Evolutionary conservation across 148 eudicot species (phyloP), one percentile per base, ranked within the genome.

Genomic region (Silene latifolia): DNA sequence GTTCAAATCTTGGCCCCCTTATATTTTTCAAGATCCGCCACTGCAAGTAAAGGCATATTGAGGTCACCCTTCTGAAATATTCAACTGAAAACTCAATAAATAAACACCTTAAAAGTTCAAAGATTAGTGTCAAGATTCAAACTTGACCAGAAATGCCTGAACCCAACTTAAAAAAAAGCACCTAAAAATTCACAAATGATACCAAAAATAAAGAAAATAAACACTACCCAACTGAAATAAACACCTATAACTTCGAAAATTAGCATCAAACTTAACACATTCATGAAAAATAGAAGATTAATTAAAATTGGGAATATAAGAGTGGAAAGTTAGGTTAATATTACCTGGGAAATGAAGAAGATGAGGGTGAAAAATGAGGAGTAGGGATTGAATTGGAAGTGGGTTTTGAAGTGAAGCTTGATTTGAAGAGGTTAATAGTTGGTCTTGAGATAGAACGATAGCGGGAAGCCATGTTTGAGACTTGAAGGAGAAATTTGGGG

Each of bases 401-500:
- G 68, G 92, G 82, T 74, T 83, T 84, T 7, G 68, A 72, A 7
- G 88, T 8, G 32, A 83, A 67, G 67, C 85, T 75, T 61, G 88
- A 84, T 82, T 85, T 91, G 79, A 91, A 76, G 68, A 89, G 82
- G 78, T 78, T 87, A 12, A 88, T 44, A 14, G 93, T 71, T 12
- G 96, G 93, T 60, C 84, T 82, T 63, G 91, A 83, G 54, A 91
- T 46, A 2, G 88, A 83, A 46, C 91, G 88, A 59, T 9, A 91
- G 32, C 91, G 89, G 71, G 86, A 82, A 15, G 96, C 93, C 96
- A 89, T 88, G 7, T 65, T 51, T 54, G 78, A 15, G 51, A 21
- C 5, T 46, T 42, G 67, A 3, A 17, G 67, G 11, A 21, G 47
- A 72, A 65, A 11, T 56, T 56, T 2, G 23, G 5, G 17, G 39